These are phyloP conservation scores for Pachyrhizus erosus DNA, from an alignment of 306 rosid genomes.

Conservation along the genomic window DNA sequence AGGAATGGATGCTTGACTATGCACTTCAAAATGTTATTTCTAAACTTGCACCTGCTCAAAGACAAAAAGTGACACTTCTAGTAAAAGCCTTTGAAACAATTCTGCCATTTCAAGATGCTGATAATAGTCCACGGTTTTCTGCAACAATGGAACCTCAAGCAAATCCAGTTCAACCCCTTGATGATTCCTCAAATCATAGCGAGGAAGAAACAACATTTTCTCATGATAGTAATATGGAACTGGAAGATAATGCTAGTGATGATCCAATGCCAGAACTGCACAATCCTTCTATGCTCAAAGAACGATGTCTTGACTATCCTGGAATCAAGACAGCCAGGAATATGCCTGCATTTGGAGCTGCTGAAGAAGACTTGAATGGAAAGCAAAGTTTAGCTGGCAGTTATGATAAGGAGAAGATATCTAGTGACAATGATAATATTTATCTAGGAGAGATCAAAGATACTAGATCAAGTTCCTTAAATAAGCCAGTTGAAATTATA, in stretches of 20 bases:
- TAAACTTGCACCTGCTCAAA: constrained; percentile 79
- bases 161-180: constrained; percentile 46
- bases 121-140: constrained; percentile 41
- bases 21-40: constrained; percentile 88
- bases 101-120: constrained; percentile 62
- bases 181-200: constrained; percentile 31
- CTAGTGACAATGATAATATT: constrained; percentile 13
- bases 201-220: constrained; percentile 39
- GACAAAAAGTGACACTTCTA: constrained; percentile 71
- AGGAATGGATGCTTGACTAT: constrained; percentile 93
- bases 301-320: constrained; percentile 22
- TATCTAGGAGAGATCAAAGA: constrained; percentile 42
- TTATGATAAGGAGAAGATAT: constrained; percentile 39
- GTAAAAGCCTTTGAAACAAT: constrained; percentile 85
- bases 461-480: constrained; percentile 40
- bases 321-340: constrained; percentile 17
- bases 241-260: constrained; percentile 35
- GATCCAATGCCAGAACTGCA: constrained; percentile 39
- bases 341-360: constrained; percentile 35
- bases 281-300: constrained; percentile 39
- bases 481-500: constrained; percentile 39
- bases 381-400: constrained; percentile 34
- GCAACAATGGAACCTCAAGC: constrained; percentile 40
- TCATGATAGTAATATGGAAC: constrained; percentile 29
- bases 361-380: constrained; percentile 39